These are phyloP conservation scores for Nicotiana obtusifolia DNA, from an alignment of 257 asterid genomes.

Conservation along the genomic window DNA sequence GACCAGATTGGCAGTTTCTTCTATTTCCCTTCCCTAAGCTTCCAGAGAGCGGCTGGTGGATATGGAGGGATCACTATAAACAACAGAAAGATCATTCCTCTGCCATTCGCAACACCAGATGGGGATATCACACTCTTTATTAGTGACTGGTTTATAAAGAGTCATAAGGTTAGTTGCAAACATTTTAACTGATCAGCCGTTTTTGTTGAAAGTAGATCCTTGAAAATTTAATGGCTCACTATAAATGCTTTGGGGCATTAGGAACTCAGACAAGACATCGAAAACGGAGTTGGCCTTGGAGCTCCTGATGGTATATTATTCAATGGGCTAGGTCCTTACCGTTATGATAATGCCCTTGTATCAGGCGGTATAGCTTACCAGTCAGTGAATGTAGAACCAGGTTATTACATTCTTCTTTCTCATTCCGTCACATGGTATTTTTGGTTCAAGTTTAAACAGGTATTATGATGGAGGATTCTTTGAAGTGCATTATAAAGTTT, in stretches of 20 bases:
- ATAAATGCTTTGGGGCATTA: constrained; percentile 30
- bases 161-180: constrained; percentile 65
- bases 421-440: neutral
- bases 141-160: constrained; percentile 78
- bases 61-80: constrained; percentile 77
- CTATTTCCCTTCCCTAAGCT: constrained; percentile 69
- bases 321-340: constrained; percentile 88
- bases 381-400: constrained; percentile 72
- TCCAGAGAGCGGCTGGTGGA: constrained; percentile 83
- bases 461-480: neutral
- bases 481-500: neutral
- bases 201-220: neutral
- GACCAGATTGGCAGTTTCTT: constrained; percentile 96
- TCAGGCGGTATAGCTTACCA: constrained; percentile 54
- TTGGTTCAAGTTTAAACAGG: neutral
- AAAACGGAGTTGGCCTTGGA: constrained; percentile 60
- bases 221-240: constrained; percentile 15
- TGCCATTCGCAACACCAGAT: constrained; percentile 71
- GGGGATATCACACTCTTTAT: constrained; percentile 77
- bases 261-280: constrained; percentile 63
- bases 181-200: neutral
- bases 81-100: constrained; percentile 72
- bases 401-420: constrained; percentile 25
- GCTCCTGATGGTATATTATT: constrained; percentile 73
- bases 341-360: constrained; percentile 51